phyloP scores from a whole-genome alignment of 345 rosid genomes.

The Eutrema japonicum region DNA sequence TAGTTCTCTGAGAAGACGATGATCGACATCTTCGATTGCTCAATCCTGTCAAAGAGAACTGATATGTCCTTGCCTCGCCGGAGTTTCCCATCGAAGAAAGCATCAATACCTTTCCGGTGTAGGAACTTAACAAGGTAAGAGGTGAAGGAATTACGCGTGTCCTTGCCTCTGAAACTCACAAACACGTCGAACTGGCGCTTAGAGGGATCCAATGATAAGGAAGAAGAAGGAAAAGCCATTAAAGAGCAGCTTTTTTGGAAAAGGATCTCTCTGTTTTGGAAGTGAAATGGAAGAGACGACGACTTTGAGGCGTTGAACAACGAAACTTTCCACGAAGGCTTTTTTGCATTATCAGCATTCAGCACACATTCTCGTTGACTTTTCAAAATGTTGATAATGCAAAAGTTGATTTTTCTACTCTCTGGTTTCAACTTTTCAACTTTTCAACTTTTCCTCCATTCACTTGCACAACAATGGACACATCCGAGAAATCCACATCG shows the following conservation, averaged over 20 bases:
- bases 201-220: background rate
- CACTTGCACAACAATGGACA: no score
- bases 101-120: conserved; percentile 11
- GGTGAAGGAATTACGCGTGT: conserved; percentile 37
- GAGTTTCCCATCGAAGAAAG: conserved; percentile 35
- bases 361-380: conserved; percentile 31
- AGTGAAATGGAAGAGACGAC: conserved; percentile 1
- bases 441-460: no score
- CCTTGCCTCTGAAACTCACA: conserved; percentile 44
- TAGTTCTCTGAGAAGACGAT: conserved; percentile 41
- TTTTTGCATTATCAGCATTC: background rate
- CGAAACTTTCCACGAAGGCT: background rate
- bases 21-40: conserved; percentile 39
- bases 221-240: conserved; percentile 30
- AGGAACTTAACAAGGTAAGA: conserved; percentile 18
- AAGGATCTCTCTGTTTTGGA: background rate
- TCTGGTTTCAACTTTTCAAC: no score
- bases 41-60: conserved; percentile 26
- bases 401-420: no score
- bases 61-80: conserved; percentile 24
- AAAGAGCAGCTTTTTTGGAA: background rate
- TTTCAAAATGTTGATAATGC: no score
- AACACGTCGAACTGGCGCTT: conserved; percentile 40
- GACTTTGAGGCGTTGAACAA: conserved; percentile 24
- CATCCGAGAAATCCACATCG: no score